phyloP scores from a whole-genome alignment of 148 eudicot species.

The Diospyros lotus region DNA sequence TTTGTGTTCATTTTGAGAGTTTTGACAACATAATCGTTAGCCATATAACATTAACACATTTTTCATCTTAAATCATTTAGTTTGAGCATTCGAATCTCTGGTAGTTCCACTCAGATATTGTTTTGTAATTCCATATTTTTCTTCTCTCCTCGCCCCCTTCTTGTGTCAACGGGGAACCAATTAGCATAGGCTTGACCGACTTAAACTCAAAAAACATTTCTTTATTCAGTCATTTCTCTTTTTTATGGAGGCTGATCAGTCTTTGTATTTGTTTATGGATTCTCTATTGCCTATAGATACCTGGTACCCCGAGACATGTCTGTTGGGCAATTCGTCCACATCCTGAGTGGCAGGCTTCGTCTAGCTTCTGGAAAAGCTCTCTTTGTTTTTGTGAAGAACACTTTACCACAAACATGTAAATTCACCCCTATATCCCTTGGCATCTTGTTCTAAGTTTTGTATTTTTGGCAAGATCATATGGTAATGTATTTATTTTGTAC shows the following conservation, averaged over 20 bases:
- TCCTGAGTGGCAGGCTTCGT: conserved; percentile 70
- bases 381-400: conserved; percentile 75
- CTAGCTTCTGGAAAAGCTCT: conserved; percentile 86
- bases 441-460: neutral
- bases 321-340: conserved; percentile 82
- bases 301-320: conserved; percentile 87
- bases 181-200: too few species aligned
- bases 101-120: neutral
- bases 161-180: neutral
- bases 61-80: neutral
- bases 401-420: conserved; percentile 81
- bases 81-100: neutral
- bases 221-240: neutral
- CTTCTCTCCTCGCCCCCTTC: too few species aligned
- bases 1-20: neutral
- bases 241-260: neutral
- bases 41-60: neutral
- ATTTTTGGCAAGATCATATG: too few species aligned
- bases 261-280: neutral
- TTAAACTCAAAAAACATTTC: too few species aligned
- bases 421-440: neutral
- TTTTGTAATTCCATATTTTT: neutral
- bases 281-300: conserved; percentile 41
- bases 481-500: too few species aligned
- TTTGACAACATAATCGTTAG: neutral